These are phyloP conservation scores for Teratosphaeriaceae sp. DNA, from an alignment of 2,329 filamentous ascomycete genomes.

Conservation along the genomic window DNA sequence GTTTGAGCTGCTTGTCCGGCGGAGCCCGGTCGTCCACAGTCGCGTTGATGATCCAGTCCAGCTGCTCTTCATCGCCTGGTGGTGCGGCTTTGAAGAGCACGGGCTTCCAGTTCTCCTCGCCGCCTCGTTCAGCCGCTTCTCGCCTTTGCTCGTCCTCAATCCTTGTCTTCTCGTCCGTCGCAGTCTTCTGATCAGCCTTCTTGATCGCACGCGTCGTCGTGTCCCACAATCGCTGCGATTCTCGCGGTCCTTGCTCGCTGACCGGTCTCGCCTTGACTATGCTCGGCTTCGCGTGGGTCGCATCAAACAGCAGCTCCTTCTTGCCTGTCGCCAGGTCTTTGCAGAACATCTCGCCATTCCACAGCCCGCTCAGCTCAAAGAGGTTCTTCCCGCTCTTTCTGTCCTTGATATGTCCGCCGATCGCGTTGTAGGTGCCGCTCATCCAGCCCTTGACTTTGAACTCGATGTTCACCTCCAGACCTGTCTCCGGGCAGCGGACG, in stretches of 20 bases:
- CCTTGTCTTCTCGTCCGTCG: constrained; percentile 93
- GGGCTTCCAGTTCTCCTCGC: constrained; percentile 82
- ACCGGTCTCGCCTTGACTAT: constrained; percentile 68
- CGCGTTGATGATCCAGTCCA: constrained; percentile 94
- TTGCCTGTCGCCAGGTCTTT: constrained; percentile 79
- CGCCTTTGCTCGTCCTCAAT: constrained; percentile 90
- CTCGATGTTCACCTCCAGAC: constrained; percentile 83
- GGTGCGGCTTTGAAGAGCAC: constrained; percentile 73
- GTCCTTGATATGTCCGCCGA: constrained; percentile 84
- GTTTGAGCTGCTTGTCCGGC: constrained; percentile 60
- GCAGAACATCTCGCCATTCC: constrained; percentile 92
- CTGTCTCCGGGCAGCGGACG: constrained; percentile 81
- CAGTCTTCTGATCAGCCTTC: constrained; percentile 76
- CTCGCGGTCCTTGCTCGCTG: constrained; percentile 79
- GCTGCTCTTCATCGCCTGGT: constrained; percentile 60
- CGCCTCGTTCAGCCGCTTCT: constrained; percentile 72
- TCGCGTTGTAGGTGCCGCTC: constrained; percentile 90
- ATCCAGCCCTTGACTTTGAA: constrained; percentile 99
- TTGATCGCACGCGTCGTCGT: constrained; percentile 76
- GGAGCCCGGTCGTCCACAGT: constrained; percentile 63
- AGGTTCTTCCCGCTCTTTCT: constrained; percentile 78
- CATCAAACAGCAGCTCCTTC: constrained; percentile 86
- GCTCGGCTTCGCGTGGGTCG: constrained; percentile 67
- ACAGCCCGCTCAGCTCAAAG: constrained; percentile 87
- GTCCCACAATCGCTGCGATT: constrained; percentile 84